Evolutionary conservation across 2,329 filamentous ascomycete species (phyloP).

Genomic region (Monosporascus sp.): DNA sequence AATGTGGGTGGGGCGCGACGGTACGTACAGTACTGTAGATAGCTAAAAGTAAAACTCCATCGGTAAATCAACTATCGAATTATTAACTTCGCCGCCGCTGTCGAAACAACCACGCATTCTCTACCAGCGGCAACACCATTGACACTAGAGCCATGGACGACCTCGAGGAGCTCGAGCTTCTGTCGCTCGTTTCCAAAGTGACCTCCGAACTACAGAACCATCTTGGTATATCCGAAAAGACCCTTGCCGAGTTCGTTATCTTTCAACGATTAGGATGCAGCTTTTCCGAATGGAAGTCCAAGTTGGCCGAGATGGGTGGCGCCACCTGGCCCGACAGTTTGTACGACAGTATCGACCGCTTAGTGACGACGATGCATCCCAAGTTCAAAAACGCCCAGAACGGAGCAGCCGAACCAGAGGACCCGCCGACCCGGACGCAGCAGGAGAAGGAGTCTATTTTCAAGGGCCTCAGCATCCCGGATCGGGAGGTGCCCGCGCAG

Average conservation of each 20-base stretch:
- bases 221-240: conserved; percentile 86
- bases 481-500: conserved; percentile 48
- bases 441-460: conserved; percentile 84
- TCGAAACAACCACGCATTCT: background rate
- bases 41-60: background rate
- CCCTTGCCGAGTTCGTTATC: conserved; percentile 93
- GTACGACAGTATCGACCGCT: conserved; percentile 83
- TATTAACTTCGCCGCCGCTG: background rate
- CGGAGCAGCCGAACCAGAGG: conserved; percentile 29
- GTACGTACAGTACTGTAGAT: background rate
- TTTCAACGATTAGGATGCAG: conserved; percentile 76
- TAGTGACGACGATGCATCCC: conserved; percentile 86
- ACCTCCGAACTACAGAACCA: conserved; percentile 93
- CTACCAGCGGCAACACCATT: background rate
- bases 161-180: conserved; percentile 80
- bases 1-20: background rate
- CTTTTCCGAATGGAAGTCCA: conserved; percentile 68
- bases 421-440: conserved; percentile 36
- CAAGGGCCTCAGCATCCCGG: conserved; percentile 80
- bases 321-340: conserved; percentile 79
- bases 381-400: conserved; percentile 63
- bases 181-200: conserved; percentile 92
- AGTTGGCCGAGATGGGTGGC: conserved; percentile 69
- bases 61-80: background rate
- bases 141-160: conserved; percentile 64